These are phyloP conservation scores for Linum tenue DNA, from an alignment of 345 rosid genomes.

Conservation along the genomic window DNA sequence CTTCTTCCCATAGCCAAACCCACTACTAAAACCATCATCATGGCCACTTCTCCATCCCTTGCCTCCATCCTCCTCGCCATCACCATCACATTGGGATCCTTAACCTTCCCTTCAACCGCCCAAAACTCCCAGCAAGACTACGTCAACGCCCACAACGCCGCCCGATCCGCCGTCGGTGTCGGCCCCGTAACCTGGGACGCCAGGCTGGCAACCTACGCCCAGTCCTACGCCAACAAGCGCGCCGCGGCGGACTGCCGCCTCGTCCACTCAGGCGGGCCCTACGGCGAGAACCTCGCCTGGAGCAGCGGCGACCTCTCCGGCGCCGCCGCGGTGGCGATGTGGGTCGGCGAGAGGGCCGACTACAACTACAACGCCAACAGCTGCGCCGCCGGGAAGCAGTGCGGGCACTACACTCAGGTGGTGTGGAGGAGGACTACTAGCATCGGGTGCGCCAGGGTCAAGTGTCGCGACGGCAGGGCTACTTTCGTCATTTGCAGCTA, in stretches of 20 bases:
- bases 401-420: slow-evolving; percentile 15
- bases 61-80: background rate
- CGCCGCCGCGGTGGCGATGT: slow-evolving; percentile 9
- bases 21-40: too few relatives aligned
- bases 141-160: slow-evolving; percentile 15
- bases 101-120: slow-evolving; percentile 7
- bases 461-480: background rate
- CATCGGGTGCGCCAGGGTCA: slow-evolving; percentile 16
- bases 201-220: slow-evolving; percentile 15
- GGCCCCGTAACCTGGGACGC: slow-evolving; percentile 10
- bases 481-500: slow-evolving; percentile 11
- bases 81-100: background rate
- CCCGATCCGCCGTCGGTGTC: slow-evolving; percentile 9
- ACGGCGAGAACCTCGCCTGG: slow-evolving; percentile 17
- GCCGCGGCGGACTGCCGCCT: background rate
- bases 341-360: slow-evolving; percentile 13
- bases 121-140: slow-evolving; percentile 16
- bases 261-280: slow-evolving; percentile 15
- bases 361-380: slow-evolving; percentile 16
- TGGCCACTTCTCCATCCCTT: too few relatives aligned
- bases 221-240: slow-evolving; percentile 4
- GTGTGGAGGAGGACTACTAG: slow-evolving; percentile 14
- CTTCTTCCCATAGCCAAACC: too few relatives aligned
- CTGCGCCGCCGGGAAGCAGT: slow-evolving; percentile 1
- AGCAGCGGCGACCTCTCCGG: slow-evolving; percentile 9